Evolutionary conservation across 2,329 filamentous ascomycete genomes (phyloP).

Genomic region (Tolypocladium cylindrosporum): DNA sequence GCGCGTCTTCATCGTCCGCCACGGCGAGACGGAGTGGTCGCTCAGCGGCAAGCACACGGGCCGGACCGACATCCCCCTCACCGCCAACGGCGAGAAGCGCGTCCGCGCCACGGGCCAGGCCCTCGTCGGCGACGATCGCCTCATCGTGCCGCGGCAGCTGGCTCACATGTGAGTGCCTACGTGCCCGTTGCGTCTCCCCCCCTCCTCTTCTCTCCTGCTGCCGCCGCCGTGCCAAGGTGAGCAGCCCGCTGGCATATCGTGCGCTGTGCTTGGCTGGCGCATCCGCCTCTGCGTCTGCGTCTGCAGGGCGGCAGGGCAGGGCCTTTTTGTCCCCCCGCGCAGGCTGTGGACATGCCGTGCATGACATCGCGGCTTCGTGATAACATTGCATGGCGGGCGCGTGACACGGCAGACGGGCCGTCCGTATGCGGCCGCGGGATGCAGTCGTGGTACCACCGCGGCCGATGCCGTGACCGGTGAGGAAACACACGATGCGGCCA

Average conservation of each 20-base stretch:
- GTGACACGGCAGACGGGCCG: slow-evolving; percentile 1
- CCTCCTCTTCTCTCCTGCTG: neutral
- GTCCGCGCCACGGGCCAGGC: slow-evolving; percentile 70
- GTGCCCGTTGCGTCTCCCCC: neutral
- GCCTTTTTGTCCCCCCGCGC: neutral
- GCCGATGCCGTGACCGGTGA: neutral
- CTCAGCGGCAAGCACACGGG: slow-evolving; percentile 79
- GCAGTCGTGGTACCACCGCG: neutral
- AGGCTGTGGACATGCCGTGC: neutral
- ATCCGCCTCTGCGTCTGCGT: neutral
- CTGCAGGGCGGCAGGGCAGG: neutral
- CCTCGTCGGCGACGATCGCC: slow-evolving; percentile 70
- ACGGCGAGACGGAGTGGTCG: slow-evolving; percentile 95
- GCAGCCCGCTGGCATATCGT: neutral
- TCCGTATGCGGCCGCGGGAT: neutral
- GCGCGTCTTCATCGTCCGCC: slow-evolving; percentile 72
- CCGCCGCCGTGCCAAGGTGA: neutral
- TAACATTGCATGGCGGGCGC: neutral
- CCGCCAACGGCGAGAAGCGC: slow-evolving; percentile 67
- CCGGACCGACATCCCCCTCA: slow-evolving; percentile 76
- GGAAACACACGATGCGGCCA: neutral
- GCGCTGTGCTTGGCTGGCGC: neutral
- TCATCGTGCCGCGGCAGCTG: slow-evolving; percentile 75
- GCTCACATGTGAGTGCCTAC: slow-evolving; percentile 60
- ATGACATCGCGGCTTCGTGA: neutral